A percentile compares a stretch with the other conserved stretches of the same genome.
Evolutionary conservation across 192 early-diverging fungal genomes (phyloP).

Genomic region (Spizellomyces sp.): DNA sequence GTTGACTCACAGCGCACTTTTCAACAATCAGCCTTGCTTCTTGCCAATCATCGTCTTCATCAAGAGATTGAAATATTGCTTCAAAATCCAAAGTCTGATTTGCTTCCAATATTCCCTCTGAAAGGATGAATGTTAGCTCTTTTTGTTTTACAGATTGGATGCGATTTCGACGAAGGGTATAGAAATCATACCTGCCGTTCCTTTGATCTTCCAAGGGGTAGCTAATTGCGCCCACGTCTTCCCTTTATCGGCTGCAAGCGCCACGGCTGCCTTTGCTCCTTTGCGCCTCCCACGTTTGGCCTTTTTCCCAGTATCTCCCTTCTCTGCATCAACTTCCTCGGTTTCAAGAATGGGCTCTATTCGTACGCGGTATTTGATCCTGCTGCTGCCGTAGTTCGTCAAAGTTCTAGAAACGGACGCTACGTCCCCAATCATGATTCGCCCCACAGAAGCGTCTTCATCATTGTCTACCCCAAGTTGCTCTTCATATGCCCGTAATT

Average conservation of each 20-base stretch:
- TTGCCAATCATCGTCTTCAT: conserved; percentile 56
- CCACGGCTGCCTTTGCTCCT: conserved; percentile 14
- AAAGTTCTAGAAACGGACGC: conserved; percentile 36
- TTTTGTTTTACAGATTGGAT: not conserved
- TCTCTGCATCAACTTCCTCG: conserved; percentile 15
- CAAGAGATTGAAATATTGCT: conserved; percentile 51
- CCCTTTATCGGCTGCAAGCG: conserved; percentile 11
- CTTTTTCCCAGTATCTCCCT: conserved; percentile 13
- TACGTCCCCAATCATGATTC: conserved; percentile 54
- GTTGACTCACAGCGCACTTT: conserved; percentile 24
- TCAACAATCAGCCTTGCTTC: conserved; percentile 54
- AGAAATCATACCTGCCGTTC: conserved; percentile 1
- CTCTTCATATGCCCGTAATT: conserved; percentile 51
- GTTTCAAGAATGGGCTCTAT: conserved; percentile 34
- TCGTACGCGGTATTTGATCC: conserved; percentile 49
- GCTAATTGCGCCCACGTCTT: conserved; percentile 22
- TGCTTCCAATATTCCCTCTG: conserved; percentile 44
- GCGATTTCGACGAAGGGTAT: not conserved
- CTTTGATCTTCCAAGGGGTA: conserved; percentile 46
- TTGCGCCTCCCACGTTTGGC: conserved; percentile 33
- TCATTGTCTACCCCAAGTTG: conserved; percentile 49
- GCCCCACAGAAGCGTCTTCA: conserved; percentile 50
- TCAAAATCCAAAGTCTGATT: conserved; percentile 37
- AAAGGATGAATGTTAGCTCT: conserved; percentile 6
- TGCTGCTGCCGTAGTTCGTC: conserved; percentile 51